These are phyloP conservation scores for Elongisporangium anandrum DNA, from an alignment of 352 stramenopile species.

Conservation along the genomic window DNA sequence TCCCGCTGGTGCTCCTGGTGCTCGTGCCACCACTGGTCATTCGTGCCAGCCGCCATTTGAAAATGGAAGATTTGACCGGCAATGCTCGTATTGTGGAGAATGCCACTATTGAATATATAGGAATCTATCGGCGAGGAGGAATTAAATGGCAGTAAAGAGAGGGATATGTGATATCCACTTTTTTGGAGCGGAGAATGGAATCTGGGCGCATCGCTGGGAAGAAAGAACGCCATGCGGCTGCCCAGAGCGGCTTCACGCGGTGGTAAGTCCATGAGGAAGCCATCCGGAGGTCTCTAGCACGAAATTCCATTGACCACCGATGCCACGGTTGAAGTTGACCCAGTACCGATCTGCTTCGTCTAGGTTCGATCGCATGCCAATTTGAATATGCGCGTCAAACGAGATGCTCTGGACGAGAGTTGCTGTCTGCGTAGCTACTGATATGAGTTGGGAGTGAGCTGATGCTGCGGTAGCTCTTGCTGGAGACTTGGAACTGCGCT, in stretches of 20 bases:
- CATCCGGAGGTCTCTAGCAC: neutral
- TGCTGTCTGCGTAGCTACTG: neutral
- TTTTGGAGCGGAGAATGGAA: neutral
- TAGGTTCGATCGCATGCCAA: neutral
- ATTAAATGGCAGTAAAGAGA: neutral
- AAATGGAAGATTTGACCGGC: neutral
- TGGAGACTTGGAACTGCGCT: conserved; percentile 8
- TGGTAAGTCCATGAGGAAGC: neutral
- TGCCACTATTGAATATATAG: neutral
- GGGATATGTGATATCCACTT: neutral
- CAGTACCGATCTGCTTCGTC: neutral
- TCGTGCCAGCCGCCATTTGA: neutral
- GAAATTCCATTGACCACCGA: neutral
- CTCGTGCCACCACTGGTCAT: neutral
- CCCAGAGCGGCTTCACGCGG: too few relatives aligned
- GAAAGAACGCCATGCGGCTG: neutral
- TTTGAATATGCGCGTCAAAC: neutral
- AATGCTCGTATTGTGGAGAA: neutral
- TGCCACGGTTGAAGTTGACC: neutral
- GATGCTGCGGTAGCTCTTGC: neutral
- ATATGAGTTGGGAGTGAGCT: neutral
- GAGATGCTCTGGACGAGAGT: too few relatives aligned
- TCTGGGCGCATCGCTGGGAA: neutral
- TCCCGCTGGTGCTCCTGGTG: neutral
- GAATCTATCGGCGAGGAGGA: too few relatives aligned